phyloP scores from a whole-genome alignment of 768 basidiomycete species.

The Lactarius trivialis region DNA sequence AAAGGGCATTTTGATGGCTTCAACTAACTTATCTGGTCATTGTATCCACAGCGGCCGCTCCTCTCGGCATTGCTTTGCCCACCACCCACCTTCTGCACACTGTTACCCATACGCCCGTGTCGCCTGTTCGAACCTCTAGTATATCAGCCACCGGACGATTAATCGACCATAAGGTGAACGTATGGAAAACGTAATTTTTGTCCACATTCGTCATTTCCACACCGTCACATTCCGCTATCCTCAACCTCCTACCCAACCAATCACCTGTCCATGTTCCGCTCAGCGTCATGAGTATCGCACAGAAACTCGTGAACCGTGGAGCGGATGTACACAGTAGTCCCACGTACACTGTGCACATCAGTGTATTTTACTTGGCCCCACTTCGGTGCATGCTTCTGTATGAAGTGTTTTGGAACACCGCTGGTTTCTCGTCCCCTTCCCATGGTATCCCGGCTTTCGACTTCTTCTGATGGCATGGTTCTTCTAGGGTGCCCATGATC shows the following conservation, averaged over 20 bases:
- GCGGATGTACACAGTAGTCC: neutral
- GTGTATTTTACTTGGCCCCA: neutral
- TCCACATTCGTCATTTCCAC: neutral
- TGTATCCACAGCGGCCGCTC: too few relatives aligned
- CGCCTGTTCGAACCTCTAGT: neutral
- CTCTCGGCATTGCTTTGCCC: neutral
- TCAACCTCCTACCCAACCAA: neutral
- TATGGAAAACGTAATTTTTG: neutral
- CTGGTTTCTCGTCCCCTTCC: neutral
- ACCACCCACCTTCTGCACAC: neutral
- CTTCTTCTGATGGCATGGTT: neutral
- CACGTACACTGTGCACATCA: neutral
- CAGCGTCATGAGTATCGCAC: neutral
- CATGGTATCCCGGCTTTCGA: neutral
- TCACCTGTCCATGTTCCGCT: neutral
- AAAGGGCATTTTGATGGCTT: slow-evolving; percentile 91
- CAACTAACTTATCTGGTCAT: slow-evolving; percentile 38
- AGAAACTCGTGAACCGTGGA: neutral
- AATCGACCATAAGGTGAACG: slow-evolving; percentile 10
- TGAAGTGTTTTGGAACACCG: neutral
- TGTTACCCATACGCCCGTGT: neutral
- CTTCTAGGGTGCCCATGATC: neutral
- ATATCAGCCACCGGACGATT: slow-evolving; percentile 3
- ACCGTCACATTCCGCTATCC: neutral
- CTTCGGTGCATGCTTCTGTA: neutral